Base-by-base conservation (phyloP, 2,329 filamentous ascomycete species). In the Pseudogymnoascus sp. region DNA sequence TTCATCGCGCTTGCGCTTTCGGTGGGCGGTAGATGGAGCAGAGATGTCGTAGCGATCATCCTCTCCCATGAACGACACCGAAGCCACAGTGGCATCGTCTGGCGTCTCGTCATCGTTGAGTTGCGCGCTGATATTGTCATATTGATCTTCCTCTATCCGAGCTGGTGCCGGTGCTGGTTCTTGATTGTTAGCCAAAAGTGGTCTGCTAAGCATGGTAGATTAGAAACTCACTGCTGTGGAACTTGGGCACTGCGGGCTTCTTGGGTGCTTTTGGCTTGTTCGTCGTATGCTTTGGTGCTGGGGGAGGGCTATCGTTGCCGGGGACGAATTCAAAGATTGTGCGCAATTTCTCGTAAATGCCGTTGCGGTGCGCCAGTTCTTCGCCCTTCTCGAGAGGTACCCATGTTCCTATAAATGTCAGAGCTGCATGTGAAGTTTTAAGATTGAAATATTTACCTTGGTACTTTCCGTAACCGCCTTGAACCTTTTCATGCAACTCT, bases 401-500 rank as follows among this genome's bases (percentile, higher is more conserved):
- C 92, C 94, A 99, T 58, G 94, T 99, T 70, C 94, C 90, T 92
- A 65, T 20, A 58, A 8, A 28, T 22, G 39, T 71, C 41, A 71
- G 64, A 43, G 20, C 22, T 8, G 25, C n/a, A 25, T 16, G 37
- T 12, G 20, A 60, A 30, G 2, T n/a, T 9, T 36, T 43, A 63
- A 59, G n/a, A 20, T 33, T 33, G 37, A 18, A 35, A n/a, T 47
- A 20, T 64, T 18, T 71, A 90, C 89, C 92, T 79, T 99, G 94
- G 69, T 97, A 99, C 84, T 97, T 97, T 70, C 94, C 94, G 74
- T 97, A 97, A 14, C 94, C 94, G 66, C 93, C 94, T 73, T 99
- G 94, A 5, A 99, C 92, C 78, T 99, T 99, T 77, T 97, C 94
- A 72, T 99, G 94, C 4, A 89, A 82, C 43, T 95, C 93, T 74